phyloP scores from a whole-genome alignment of 768 basidiomycete species.

The Trametes coccinea region DNA sequence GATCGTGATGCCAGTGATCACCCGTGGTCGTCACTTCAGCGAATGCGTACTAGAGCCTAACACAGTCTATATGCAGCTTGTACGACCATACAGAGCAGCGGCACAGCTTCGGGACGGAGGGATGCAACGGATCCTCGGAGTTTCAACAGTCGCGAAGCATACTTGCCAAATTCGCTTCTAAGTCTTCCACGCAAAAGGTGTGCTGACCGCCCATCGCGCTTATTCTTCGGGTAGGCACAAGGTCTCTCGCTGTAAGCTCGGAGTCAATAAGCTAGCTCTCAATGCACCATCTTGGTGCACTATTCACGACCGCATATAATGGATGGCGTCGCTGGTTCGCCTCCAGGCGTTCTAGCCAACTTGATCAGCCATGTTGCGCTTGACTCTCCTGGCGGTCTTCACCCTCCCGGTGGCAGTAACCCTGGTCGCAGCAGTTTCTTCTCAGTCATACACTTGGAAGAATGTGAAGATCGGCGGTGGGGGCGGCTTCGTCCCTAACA shows the following conservation, averaged over 20 bases:
- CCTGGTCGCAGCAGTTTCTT: constrained; percentile 41
- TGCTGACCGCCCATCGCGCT: constrained; percentile 13
- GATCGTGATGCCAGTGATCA: no score
- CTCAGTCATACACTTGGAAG: constrained; percentile 59
- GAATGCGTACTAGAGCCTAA: no score
- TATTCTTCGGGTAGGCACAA: constrained; percentile 13
- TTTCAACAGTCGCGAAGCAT: not conserved
- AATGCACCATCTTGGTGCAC: not conserved
- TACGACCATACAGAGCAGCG: not conserved
- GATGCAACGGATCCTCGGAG: constrained; percentile 6
- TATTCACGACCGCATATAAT: constrained; percentile 5
- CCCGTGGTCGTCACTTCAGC: no score
- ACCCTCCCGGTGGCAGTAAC: constrained; percentile 35
- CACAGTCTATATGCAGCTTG: not conserved
- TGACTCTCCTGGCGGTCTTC: constrained; percentile 30
- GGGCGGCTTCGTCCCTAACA: constrained; percentile 54
- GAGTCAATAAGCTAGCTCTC: constrained; percentile 10
- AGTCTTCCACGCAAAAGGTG: constrained; percentile 3
- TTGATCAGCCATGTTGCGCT: constrained; percentile 16
- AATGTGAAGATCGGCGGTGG: constrained; percentile 58
- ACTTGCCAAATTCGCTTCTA: constrained; percentile 7
- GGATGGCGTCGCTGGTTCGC: not conserved
- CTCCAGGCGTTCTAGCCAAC: constrained; percentile 1
- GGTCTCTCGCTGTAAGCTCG: constrained; percentile 13
- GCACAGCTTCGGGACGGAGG: constrained; percentile 12